These are phyloP conservation scores for barrel medic (Medicago truncatula) DNA, from an alignment of 306 rosid species.

Conservation along the genomic window DNA sequence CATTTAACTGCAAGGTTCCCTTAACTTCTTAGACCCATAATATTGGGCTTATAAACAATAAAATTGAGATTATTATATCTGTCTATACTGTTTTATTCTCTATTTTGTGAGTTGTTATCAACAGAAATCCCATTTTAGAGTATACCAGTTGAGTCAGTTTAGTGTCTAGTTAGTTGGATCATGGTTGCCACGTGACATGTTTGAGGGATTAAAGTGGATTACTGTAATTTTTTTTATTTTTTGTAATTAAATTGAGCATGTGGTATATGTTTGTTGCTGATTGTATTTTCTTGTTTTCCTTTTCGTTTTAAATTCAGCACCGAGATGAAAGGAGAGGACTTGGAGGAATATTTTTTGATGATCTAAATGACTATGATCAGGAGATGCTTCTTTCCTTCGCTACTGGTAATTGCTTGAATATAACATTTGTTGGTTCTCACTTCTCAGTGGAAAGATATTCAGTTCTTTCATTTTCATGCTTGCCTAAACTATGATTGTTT, in stretches of 20 bases:
- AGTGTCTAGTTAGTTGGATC: slow-evolving; percentile 15
- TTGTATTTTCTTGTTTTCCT: slow-evolving; percentile 35
- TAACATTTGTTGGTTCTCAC: slow-evolving; percentile 18
- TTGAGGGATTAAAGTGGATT: slow-evolving; percentile 14
- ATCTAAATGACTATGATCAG: slow-evolving; percentile 92
- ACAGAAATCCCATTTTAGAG: background rate
- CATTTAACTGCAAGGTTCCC: slow-evolving; percentile 21
- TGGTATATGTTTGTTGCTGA: slow-evolving; percentile 27
- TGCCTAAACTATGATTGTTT: slow-evolving; percentile 34
- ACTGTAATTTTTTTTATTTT: background rate
- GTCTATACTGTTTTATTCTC: slow-evolving; percentile 33
- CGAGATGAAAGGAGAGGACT: slow-evolving; percentile 95
- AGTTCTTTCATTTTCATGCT: slow-evolving; percentile 33
- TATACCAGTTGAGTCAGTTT: background rate
- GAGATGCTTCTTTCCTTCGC: slow-evolving; percentile 99
- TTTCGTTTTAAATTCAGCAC: slow-evolving; percentile 65
- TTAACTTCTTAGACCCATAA: slow-evolving; percentile 11
- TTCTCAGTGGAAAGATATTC: slow-evolving; percentile 1
- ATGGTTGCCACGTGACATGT: slow-evolving; percentile 4
- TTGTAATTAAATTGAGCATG: slow-evolving; percentile 9
- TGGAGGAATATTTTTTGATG: slow-evolving; percentile 97
- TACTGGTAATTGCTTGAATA: slow-evolving; percentile 66
- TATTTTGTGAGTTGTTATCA: background rate
- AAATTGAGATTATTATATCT: background rate
- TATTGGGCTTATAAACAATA: background rate